A percentile compares a stretch with the other conserved stretches of the same genome.
These are phyloP conservation scores for Mucor sp. DNA, from an alignment of 371 early-diverging fungal species.

Conservation along the genomic window DNA sequence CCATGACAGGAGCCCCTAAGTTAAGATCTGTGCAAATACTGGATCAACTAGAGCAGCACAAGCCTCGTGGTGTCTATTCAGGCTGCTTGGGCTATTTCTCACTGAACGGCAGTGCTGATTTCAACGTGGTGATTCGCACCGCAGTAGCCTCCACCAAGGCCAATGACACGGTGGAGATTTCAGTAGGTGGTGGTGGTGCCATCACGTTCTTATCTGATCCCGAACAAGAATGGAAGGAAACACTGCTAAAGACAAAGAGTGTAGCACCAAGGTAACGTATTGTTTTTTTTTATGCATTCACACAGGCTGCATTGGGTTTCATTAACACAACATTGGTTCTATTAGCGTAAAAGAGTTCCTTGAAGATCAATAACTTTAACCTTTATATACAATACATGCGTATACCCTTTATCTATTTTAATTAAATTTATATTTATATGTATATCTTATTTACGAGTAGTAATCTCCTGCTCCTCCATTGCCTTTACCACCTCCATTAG, in stretches of 20 bases:
- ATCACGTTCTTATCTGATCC: constrained; percentile 86
- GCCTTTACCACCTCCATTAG: not conserved
- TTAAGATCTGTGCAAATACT: constrained; percentile 82
- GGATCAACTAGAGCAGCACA: constrained; percentile 69
- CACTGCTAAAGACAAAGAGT: constrained; percentile 62
- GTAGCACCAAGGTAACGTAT: constrained; percentile 62
- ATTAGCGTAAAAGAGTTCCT: constrained; percentile 29
- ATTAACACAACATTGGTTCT: not conserved
- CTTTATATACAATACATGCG: not conserved
- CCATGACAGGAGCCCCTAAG: constrained; percentile 99
- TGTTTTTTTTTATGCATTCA: not conserved
- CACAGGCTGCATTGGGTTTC: not conserved
- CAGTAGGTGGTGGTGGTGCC: constrained; percentile 95
- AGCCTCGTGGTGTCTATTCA: constrained; percentile 87
- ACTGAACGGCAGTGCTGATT: constrained; percentile 61
- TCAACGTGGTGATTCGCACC: constrained; percentile 87
- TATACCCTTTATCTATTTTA: not conserved
- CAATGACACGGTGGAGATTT: constrained; percentile 26
- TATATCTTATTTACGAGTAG: not conserved
- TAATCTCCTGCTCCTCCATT: not conserved
- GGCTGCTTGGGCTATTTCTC: constrained; percentile 93
- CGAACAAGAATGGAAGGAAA: constrained; percentile 86
- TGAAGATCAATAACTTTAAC: constrained; percentile 17
- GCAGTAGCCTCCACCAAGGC: constrained; percentile 48
- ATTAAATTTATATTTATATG: not conserved